Evolutionary conservation across 441 rosid species (phyloP), one percentile per base, ranked within the genome.

Genomic region (Aleurites moluccanus): DNA sequence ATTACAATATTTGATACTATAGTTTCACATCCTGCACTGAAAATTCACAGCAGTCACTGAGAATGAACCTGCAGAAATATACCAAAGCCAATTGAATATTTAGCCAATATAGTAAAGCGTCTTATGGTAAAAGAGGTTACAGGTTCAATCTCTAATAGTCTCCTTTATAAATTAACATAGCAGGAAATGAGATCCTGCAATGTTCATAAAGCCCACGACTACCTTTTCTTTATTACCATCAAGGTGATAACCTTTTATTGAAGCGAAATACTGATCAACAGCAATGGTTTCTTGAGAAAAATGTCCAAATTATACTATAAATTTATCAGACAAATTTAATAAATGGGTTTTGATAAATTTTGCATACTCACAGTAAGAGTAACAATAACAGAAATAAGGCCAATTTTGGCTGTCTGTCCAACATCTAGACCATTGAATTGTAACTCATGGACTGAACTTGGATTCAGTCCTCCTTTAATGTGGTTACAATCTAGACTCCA

Each of bases 171-270:
- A 27, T 27, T 27, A 27, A 85, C 89, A 73, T 94, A 92, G 80
- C 98, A 94, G 30, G 98, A 92, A 73, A 96, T 80, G 79, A 64
- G 97, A 94, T 79, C 98, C 98, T 21, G 88, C 66, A 64, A 94
- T 82, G 85, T 94, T 92, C 92, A 84, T 87, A 85, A 85, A 81
- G 28, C 98, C 98, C 81, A 92, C 79, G 63, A 97, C 91, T 13
- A 90, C 86, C 98, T 92, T 92, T 82, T 94, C 98, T 80, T 92
- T 92, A 85, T 88, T 94, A 45, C 98, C 98, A 56, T 91, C 97
- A 14, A 91, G 85, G 68, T 80, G 91, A 76, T 94, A 94, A 1
- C 97, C 97, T 78, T 90, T 94, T 1, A 92, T 70, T 35, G 92
- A 83, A 1, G 98, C 97, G 74, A 92, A 89, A 40, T 95, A 91